Conservation (phyloP, 2,329 filamentous ascomycete species). For the Penicillium sp. region DNA sequence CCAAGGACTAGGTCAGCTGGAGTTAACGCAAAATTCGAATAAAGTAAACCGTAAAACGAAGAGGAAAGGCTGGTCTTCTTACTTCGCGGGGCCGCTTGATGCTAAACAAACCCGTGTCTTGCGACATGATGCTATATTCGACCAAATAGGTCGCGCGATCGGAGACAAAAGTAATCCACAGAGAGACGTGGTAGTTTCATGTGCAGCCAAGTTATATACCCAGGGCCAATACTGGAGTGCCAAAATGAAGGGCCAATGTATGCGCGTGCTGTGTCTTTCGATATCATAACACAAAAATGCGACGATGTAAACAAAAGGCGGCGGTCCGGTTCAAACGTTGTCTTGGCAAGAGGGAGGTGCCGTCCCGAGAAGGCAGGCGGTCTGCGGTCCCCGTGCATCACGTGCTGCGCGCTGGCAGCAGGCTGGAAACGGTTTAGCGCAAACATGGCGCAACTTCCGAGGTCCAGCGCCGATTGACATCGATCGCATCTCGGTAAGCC, state of each 20-base stretch:
- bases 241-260: background rate
- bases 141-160: conserved; percentile 19
- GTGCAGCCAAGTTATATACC: background rate
- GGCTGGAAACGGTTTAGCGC: conserved; percentile 18
- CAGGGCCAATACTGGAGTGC: background rate
- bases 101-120: conserved; percentile 84
- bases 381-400: conserved; percentile 15
- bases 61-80: conserved; percentile 31
- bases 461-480: conserved; percentile 24
- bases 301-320: conserved; percentile 35
- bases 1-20: conserved; percentile 18
- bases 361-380: conserved; percentile 27
- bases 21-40: conserved; percentile 5
- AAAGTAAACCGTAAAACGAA: background rate
- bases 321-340: background rate
- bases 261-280: background rate
- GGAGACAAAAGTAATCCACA: background rate
- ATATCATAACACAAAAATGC: conserved; percentile 6
- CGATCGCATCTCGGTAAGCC: conserved; percentile 1
- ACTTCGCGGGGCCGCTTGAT: conserved; percentile 90
- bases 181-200: background rate
- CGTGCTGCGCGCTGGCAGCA: conserved; percentile 26
- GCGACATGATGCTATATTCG: conserved; percentile 62
- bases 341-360: conserved; percentile 16
- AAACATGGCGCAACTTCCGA: conserved; percentile 29